Evolutionary conservation across 225 moss, liverwort and hornwort genomes (phyloP).

Genomic region (Pseudisothecium myosuroides): DNA sequence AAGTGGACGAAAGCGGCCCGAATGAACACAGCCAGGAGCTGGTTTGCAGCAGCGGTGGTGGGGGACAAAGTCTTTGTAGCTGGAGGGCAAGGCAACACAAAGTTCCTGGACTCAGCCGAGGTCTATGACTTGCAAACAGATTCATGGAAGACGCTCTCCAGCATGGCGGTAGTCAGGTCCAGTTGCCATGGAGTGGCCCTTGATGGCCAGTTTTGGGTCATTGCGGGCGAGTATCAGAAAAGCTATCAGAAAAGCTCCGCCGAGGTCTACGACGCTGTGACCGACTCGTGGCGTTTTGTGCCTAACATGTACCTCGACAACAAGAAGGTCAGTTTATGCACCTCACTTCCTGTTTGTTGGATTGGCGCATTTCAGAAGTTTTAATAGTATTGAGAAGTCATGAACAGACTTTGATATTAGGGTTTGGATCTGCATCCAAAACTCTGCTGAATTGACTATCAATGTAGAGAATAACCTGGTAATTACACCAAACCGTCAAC

Average conservation of each 20-base stretch:
- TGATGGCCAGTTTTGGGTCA: conserved; percentile 45
- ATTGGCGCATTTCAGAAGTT: background rate
- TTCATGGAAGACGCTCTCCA: conserved; percentile 23
- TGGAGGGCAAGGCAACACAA: conserved; percentile 36
- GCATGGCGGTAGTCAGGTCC: conserved; percentile 20
- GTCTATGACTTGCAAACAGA: conserved; percentile 36
- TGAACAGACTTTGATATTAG: background rate
- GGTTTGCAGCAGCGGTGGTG: conserved; percentile 46
- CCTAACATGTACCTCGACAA: conserved; percentile 44
- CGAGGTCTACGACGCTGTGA: conserved; percentile 37
- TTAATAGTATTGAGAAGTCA: background rate
- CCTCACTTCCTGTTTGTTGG: background rate
- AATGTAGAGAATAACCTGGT: background rate
- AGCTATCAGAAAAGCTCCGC: conserved; percentile 23
- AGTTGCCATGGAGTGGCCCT: conserved; percentile 37
- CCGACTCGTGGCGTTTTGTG: conserved; percentile 26
- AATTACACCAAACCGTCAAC: background rate
- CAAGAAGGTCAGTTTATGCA: conserved; percentile 26
- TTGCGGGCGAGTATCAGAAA: conserved; percentile 47
- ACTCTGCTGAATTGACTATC: background rate
- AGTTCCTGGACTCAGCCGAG: conserved; percentile 40
- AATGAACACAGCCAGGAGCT: conserved; percentile 50
- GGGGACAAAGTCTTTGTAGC: conserved; percentile 46
- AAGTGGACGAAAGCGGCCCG: conserved; percentile 29
- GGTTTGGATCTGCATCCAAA: background rate